A percentile compares a stretch with the other conserved stretches of the same genome.
Evolutionary conservation across 331 rosid species (phyloP).

Genomic region (Quercus lobata): DNA sequence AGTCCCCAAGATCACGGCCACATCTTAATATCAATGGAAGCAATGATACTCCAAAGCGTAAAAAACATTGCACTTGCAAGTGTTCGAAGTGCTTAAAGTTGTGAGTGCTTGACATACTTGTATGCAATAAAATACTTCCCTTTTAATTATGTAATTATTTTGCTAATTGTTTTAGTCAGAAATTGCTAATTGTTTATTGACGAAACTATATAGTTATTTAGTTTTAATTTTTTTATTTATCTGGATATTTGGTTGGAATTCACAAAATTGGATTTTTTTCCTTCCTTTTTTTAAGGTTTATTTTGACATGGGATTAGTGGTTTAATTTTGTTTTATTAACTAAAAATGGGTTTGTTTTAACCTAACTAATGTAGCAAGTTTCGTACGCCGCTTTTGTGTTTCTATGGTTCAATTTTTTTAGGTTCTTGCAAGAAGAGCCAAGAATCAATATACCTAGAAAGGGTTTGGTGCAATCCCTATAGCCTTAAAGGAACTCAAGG

Average conservation of each 20-base stretch:
- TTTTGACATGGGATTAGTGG: too few species aligned
- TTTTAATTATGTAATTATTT: neutral
- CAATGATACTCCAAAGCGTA: constrained; percentile 83
- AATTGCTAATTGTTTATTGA: neutral
- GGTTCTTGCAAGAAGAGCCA: too few species aligned
- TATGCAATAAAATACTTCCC: neutral
- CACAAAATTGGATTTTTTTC: too few species aligned
- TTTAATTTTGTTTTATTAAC: too few species aligned
- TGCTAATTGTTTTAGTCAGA: neutral
- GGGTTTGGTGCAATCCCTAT: too few species aligned
- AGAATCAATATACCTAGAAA: too few species aligned
- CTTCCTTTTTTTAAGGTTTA: too few species aligned
- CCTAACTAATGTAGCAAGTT: too few species aligned
- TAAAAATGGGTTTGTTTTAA: too few species aligned
- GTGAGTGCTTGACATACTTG: constrained; percentile 51
- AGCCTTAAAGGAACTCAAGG: too few species aligned
- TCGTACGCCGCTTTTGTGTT: too few species aligned
- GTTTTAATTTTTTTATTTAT: neutral
- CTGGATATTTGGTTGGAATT: neutral
- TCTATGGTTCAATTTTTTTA: too few species aligned
- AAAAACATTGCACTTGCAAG: constrained; percentile 90
- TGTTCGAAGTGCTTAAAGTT: constrained; percentile 91
- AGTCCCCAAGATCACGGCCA: constrained; percentile 82
- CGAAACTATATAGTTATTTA: neutral
- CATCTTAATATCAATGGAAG: constrained; percentile 58